Conservation (phyloP, 2,329 filamentous ascomycete genomes). For the Neurospora crassa region DNA sequence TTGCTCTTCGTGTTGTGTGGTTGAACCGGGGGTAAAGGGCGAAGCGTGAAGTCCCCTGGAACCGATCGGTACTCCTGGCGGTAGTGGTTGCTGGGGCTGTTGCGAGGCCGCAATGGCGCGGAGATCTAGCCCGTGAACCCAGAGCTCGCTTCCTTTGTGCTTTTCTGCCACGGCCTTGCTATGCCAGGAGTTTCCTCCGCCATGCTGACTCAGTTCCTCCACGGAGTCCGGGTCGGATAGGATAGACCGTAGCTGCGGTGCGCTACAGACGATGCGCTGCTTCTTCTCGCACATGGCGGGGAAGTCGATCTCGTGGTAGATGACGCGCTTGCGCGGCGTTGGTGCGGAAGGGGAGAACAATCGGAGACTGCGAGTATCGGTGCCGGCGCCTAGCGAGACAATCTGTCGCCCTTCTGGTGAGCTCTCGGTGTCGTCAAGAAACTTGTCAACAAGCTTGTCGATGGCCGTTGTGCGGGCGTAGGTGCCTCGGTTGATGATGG, state of each 20-base stretch:
- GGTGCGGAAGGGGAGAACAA: constrained; percentile 48
- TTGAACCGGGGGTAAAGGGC: background rate
- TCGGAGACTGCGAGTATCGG: constrained; percentile 81
- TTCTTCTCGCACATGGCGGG: constrained; percentile 62
- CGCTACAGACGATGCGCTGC: constrained; percentile 41
- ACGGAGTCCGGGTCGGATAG: constrained; percentile 25
- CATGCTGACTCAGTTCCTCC: constrained; percentile 12
- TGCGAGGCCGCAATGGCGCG: constrained; percentile 29
- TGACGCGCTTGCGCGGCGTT: constrained; percentile 29
- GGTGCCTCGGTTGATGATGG: constrained; percentile 87
- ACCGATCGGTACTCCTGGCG: background rate
- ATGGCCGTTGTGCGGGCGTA: constrained; percentile 82
- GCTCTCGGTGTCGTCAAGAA: constrained; percentile 41
- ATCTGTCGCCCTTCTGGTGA: constrained; percentile 55
- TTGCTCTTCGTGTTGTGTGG: background rate
- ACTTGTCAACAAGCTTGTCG: constrained; percentile 64
- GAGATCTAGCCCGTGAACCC: constrained; percentile 61
- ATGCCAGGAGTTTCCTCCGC: constrained; percentile 29
- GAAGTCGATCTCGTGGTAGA: constrained; percentile 94
- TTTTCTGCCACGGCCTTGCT: constrained; percentile 23
- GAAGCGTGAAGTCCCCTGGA: background rate
- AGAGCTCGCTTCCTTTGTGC: constrained; percentile 32
- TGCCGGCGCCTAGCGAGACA: constrained; percentile 85
- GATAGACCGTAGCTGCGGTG: constrained; percentile 30
- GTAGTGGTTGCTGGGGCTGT: constrained; percentile 27